Evolutionary conservation across 257 asterid species (phyloP), one percentile per base, ranked within the genome.

Genomic region (Solanum phureja): DNA sequence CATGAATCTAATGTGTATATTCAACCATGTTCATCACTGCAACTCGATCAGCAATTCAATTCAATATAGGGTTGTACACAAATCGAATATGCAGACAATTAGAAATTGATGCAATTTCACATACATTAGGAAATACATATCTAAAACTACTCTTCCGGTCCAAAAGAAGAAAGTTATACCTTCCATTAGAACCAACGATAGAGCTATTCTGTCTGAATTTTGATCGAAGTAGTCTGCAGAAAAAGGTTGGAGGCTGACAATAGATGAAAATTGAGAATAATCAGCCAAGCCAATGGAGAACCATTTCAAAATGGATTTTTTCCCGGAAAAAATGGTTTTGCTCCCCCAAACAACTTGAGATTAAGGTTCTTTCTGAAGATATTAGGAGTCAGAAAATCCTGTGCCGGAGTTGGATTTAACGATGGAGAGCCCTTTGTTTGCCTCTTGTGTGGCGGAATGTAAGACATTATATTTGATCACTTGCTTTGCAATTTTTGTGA

Each of bases 271-370:
- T 89, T 24, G 86, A 73, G 88, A 27, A 37, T 69, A 81, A 75
- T 92, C 90, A 66, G 85, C 73, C 87, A 91, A 58, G 44, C 94
- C 93, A 87, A 91, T 92, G 0, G 91, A 87, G 84, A 93, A 92
- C 95, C 94, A 93, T 87, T 64, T 93, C 3, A 79, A 79, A 56
- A 88, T 83, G 40, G 40, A 37, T 6, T 37, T 37, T 6, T 37
- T 37, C 40, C 40, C 2, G 10, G 27, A 93, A 87, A 86, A 62
- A 60, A 11, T 87, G 83, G 14, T 68, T 87, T 75, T 74, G 34
- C 19, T 38, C 7, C 42, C 9, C 42, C 42, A 38, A 38, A 7
- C 9, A 2, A 38, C 42, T 38, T 38, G 72, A 64, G 16, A 56
- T 42, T 38, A 4, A 84, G 62, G n/a, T 42, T 68, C 5, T 16